These are phyloP conservation scores for Penstemon newberryi DNA, from an alignment of 257 asterid species.

Conservation along the genomic window DNA sequence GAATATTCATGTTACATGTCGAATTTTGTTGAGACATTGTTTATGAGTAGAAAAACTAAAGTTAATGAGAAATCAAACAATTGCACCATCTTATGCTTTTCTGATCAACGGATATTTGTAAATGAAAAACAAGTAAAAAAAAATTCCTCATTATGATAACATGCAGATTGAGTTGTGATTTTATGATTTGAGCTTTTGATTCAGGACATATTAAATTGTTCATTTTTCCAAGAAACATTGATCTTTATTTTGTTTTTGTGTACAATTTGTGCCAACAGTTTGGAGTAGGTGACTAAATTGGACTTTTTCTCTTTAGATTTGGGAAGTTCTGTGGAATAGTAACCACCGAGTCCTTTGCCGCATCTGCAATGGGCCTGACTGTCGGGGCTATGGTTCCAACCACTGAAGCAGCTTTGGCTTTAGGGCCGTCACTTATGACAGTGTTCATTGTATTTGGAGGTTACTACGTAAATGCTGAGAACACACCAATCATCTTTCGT, in stretches of 20 bases:
- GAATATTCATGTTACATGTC: not conserved
- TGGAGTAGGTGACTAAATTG: not conserved
- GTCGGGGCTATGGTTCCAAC: constrained; percentile 97
- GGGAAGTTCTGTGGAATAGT: constrained; percentile 89
- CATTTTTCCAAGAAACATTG: not conserved
- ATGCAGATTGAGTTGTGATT: constrained; percentile 7
- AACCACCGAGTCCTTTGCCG: constrained; percentile 86
- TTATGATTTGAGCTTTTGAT: constrained; percentile 4
- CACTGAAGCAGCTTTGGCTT: constrained; percentile 94
- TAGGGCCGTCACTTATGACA: constrained; percentile 96
- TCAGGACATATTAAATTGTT: not conserved
- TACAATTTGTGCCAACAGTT: constrained; percentile 12
- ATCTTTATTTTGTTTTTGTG: constrained; percentile 7
- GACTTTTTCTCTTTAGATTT: constrained; percentile 48
- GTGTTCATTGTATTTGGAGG: constrained; percentile 98
- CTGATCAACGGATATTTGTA: too few relatives aligned
- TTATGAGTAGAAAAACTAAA: constrained; percentile 2
- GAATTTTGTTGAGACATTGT: constrained; percentile 18
- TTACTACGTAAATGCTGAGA: constrained; percentile 84
- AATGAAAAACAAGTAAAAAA: not conserved
- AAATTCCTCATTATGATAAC: constrained; percentile 2
- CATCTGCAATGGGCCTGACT: constrained; percentile 98
- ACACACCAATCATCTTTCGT: constrained; percentile 85
- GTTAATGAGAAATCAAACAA: not conserved
- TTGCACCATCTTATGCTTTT: too few relatives aligned